phyloP scores from a whole-genome alignment of 306 rosid species.

The Medicago lupulina region DNA sequence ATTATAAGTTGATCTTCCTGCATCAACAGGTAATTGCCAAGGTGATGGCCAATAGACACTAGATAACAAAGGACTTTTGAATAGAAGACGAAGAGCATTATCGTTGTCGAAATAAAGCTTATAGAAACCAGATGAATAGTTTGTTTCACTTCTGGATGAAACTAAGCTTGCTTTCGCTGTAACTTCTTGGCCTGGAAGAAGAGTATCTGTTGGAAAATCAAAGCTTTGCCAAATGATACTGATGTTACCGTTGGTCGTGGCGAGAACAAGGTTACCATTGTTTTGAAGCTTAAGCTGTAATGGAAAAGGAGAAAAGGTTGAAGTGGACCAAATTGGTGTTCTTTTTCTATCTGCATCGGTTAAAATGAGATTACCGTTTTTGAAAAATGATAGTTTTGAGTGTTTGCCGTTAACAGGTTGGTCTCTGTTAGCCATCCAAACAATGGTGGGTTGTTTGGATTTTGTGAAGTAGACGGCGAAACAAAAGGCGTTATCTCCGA shows the following conservation, averaged over 20 bases:
- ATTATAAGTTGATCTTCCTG: constrained; percentile 48
- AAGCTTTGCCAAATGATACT: constrained; percentile 62
- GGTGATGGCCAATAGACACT: constrained; percentile 52
- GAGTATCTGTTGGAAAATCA: constrained; percentile 59
- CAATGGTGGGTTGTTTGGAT: constrained; percentile 44
- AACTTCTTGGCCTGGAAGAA: constrained; percentile 52
- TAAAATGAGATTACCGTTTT: constrained; percentile 55
- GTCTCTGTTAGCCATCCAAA: constrained; percentile 71
- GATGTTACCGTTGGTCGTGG: too few species aligned
- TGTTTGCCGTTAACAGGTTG: constrained; percentile 55
- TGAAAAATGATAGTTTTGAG: constrained; percentile 48
- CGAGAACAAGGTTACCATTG: constrained; percentile 55
- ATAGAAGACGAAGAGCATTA: constrained; percentile 47
- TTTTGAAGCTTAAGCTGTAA: constrained; percentile 40
- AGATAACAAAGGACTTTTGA: constrained; percentile 25
- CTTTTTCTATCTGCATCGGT: constrained; percentile 48
- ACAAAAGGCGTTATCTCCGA: constrained; percentile 65
- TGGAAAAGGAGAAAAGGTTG: constrained; percentile 7
- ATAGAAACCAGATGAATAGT: constrained; percentile 53
- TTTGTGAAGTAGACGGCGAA: constrained; percentile 56
- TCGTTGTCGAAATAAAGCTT: constrained; percentile 53
- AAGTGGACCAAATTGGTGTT: constrained; percentile 49
- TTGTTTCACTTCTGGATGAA: constrained; percentile 42
- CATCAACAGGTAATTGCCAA: background rate
- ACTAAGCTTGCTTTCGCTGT: constrained; percentile 38